Conservation (phyloP, 2,329 filamentous ascomycete genomes). For the Colletotrichum sp. region DNA sequence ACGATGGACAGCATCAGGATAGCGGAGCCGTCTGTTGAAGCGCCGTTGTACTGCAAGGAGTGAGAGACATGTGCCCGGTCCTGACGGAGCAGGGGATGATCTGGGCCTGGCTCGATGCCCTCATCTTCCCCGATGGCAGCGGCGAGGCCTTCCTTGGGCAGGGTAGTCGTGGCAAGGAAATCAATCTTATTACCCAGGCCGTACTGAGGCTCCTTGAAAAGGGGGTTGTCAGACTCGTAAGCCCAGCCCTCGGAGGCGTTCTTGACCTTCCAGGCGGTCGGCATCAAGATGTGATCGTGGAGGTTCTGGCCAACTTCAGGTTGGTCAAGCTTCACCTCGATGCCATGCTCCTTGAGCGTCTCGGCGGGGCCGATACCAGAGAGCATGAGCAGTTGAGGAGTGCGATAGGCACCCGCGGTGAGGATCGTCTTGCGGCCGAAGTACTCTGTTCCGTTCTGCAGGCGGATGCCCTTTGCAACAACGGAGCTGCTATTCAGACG, state of each 20-base stretch:
- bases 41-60: not conserved
- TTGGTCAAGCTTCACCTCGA: conserved; percentile 44
- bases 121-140: conserved; percentile 38
- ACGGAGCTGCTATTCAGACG: not conserved
- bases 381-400: conserved; percentile 54
- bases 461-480: conserved; percentile 29
- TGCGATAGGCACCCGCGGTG: conserved; percentile 54
- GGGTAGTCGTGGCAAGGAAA: conserved; percentile 35
- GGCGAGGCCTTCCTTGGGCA: conserved; percentile 31
- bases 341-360: conserved; percentile 43
- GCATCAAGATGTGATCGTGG: conserved; percentile 52
- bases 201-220: conserved; percentile 40
- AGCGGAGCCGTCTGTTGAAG: not conserved
- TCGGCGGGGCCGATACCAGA: conserved; percentile 54
- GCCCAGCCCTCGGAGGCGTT: conserved; percentile 35
- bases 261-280: conserved; percentile 33
- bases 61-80: conserved; percentile 1
- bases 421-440: conserved; percentile 41
- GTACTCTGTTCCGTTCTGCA: conserved; percentile 29
- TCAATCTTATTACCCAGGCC: conserved; percentile 38
- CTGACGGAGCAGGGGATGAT: conserved; percentile 34
- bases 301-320: conserved; percentile 56
- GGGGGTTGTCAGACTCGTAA: conserved; percentile 31
- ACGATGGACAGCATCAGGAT: conserved; percentile 25
- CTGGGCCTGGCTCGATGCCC: conserved; percentile 23